phyloP scores from a whole-genome alignment of 208 protist species.

The Crithidia expoeki region DNA sequence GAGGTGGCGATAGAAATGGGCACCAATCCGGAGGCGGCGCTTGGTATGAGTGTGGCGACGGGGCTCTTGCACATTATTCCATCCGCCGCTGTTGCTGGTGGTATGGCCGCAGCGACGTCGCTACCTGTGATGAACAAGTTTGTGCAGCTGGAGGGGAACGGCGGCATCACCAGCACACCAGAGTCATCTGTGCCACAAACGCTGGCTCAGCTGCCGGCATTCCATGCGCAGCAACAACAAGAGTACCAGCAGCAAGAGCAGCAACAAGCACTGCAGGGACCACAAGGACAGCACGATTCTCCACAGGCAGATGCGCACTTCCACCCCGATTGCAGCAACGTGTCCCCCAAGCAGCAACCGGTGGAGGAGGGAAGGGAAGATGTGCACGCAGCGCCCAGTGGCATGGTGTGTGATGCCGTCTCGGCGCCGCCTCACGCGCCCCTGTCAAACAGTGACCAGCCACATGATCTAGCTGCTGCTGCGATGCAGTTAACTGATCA shows the following conservation, averaged over 20 bases:
- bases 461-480: neutral
- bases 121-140: conserved; percentile 41
- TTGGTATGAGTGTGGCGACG: conserved; percentile 74
- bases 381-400: neutral
- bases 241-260: neutral
- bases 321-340: neutral
- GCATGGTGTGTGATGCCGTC: neutral
- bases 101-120: neutral
- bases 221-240: neutral
- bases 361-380: neutral
- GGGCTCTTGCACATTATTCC: conserved; percentile 77
- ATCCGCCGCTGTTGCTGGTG: conserved; percentile 7
- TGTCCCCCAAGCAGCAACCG: neutral
- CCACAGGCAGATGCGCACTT: neutral
- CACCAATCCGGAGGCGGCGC: conserved; percentile 41
- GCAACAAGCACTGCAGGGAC: neutral
- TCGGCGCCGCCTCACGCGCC: neutral
- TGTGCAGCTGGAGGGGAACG: neutral
- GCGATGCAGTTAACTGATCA: too few relatives aligned
- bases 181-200: neutral
- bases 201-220: neutral
- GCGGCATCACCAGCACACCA: neutral
- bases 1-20: conserved; percentile 77
- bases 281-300: neutral
- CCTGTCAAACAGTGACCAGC: neutral